Conservation (phyloP, 192 early-diverging fungal species). For the Linnemannia elongata region DNA sequence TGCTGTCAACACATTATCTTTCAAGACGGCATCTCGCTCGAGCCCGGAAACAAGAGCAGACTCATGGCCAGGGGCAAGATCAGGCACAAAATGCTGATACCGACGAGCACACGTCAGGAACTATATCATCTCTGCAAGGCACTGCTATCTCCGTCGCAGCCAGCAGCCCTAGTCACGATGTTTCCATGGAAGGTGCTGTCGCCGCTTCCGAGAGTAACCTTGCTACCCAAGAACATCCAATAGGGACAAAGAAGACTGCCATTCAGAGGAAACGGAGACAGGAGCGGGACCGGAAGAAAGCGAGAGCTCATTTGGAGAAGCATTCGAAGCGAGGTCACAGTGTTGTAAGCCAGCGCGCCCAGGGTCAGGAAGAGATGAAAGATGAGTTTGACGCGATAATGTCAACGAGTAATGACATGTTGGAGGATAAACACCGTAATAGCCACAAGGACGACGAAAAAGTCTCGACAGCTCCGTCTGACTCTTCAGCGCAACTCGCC, state of each 20-base stretch:
- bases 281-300: slow-evolving; percentile 23
- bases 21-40: slow-evolving; percentile 27
- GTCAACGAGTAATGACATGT: background rate
- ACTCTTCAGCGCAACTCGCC: background rate
- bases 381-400: background rate
- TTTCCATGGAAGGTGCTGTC: background rate
- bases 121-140: background rate
- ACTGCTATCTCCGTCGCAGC: background rate
- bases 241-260: background rate
- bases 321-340: background rate
- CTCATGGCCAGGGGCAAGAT: background rate
- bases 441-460: background rate
- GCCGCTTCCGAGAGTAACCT: background rate
- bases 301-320: slow-evolving; percentile 3
- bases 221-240: background rate
- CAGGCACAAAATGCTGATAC: background rate
- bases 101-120: background rate
- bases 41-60: background rate
- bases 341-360: background rate
- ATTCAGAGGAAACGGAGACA: slow-evolving; percentile 18
- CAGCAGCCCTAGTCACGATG: background rate
- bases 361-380: background rate
- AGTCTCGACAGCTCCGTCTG: background rate
- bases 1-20: slow-evolving; percentile 25
- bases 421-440: background rate